Percentiles rank a stretch among this genome's conserved stretches.
Evolutionary conservation across 495 filamentous ascomycete genomes (phyloP).

Genomic region (Pseudoneurospora amorphoporcata): DNA sequence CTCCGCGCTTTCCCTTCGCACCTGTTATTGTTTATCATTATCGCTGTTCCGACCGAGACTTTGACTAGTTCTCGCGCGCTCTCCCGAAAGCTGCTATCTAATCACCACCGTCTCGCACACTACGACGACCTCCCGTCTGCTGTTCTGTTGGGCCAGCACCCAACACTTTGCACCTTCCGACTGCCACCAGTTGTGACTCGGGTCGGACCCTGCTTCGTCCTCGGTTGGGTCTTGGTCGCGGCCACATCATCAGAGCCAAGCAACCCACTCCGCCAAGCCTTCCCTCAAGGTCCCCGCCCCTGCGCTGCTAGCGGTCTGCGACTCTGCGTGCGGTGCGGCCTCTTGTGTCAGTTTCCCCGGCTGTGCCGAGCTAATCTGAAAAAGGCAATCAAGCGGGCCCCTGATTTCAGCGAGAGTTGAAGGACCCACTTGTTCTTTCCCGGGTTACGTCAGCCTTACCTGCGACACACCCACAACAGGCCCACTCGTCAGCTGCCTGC

Average conservation of each 20-base stretch:
- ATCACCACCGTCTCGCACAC: conserved; percentile 3
- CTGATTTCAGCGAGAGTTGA: not conserved
- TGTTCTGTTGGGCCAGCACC: not conserved
- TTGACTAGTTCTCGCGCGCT: conserved; percentile 30
- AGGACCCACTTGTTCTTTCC: not conserved
- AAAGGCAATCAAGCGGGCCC: not conserved
- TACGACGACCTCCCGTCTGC: not conserved
- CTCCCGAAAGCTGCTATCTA: conserved; percentile 4
- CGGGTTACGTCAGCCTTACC: conserved; percentile 17
- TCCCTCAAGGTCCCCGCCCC: not conserved
- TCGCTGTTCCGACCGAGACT: conserved; percentile 17
- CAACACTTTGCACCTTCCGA: conserved; percentile 1
- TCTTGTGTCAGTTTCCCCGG: not conserved
- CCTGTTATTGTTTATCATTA: conserved; percentile 5
- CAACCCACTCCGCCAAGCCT: not conserved
- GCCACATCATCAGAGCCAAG: conserved; percentile 17
- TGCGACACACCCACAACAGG: not conserved
- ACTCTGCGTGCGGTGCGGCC: not conserved
- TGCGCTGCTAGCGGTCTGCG: not conserved
- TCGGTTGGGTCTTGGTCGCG: conserved; percentile 10
- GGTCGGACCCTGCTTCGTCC: conserved; percentile 14
- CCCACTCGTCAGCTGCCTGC: not conserved
- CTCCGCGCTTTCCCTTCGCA: conserved; percentile 19
- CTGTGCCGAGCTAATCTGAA: not conserved
- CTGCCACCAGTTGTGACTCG: conserved; percentile 13